Evolutionary conservation across 179 eudicot species (phyloP).

Genomic region (Sideroxylon spinosum): DNA sequence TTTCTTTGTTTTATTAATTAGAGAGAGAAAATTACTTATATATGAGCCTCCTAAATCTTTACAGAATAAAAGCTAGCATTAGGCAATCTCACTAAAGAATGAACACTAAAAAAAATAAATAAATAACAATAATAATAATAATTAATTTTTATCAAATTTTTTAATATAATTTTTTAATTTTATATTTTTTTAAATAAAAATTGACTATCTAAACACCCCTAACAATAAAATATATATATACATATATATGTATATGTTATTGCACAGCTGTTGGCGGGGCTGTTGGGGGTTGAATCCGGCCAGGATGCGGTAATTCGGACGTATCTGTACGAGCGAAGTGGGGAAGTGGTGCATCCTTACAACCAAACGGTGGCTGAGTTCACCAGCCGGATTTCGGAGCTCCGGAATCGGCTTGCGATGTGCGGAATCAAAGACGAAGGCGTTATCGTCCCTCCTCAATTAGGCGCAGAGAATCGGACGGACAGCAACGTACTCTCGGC

Average conservation of each 20-base stretch:
- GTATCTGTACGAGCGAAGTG: conserved; percentile 53
- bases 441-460: conserved; percentile 45
- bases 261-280: conserved; percentile 37
- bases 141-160: too few relatives aligned
- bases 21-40: too few relatives aligned
- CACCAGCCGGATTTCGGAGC: conserved; percentile 45
- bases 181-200: neutral
- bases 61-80: too few relatives aligned
- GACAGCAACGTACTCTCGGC: conserved; percentile 52
- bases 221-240: too few relatives aligned
- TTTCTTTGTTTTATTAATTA: too few relatives aligned
- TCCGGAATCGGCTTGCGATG: conserved; percentile 52
- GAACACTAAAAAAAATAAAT: too few relatives aligned
- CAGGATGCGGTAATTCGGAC: conserved; percentile 67
- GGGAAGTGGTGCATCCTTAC: conserved; percentile 43
- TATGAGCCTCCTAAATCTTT: too few relatives aligned
- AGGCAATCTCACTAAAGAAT: too few relatives aligned
- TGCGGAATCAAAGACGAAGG: conserved; percentile 81
- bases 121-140: too few relatives aligned
- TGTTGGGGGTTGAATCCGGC: conserved; percentile 67
- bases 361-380: conserved; percentile 58
- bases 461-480: conserved; percentile 52
- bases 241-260: too few relatives aligned
- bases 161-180: too few relatives aligned
- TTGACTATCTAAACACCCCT: neutral